Base-by-base conservation (phyloP, 2,329 filamentous ascomycete genomes). In the Cladosporium sp. region DNA sequence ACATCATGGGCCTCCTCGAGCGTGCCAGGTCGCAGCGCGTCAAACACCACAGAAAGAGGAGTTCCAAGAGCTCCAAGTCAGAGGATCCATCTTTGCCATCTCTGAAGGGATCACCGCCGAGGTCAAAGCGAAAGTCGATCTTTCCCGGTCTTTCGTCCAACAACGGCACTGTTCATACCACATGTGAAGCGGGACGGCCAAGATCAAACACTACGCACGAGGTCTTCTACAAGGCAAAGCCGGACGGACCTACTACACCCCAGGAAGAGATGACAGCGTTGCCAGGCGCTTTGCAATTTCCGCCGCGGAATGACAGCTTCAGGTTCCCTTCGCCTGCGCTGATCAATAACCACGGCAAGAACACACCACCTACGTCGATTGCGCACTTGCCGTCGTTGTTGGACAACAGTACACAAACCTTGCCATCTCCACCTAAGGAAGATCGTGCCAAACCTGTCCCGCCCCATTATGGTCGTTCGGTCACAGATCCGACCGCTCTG, bases 251-350 rank as follows among this genome's bases (percentile, higher is more conserved):
- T 3, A 11, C 36, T 12, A 12, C 22, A 30, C n/a, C 36, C 22
- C 24, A 18, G 8, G 29, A 40, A 3, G 24, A 48, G 27, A 15
- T 22, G 11, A 11, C 9, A 7, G 18, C 7, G 22, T 13, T 20
- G 7, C 27, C 45, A 12, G 11, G 27, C 36, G 39, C 19, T 7
- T 59, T 62, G 7, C 61, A 61, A 19, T 58, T 59, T 38, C 48
- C 34, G 17, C 51, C 56, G 11, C 59, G 58, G 20, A 56, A 55
- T 11, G 58, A 62, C 20, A 60, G 51, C 9, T 65, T 61, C 51
- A 53, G 50, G 43, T 65, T 63, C 37, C 62, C 63, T 8, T 41
- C 45, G n/a, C 45, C 45, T 9, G 45, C 45, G 2, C 7, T 48
- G 12, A 24, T 48, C 24, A 48, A 41, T 37, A 34, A 40, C 13